Base-by-base conservation (phyloP, 2,329 filamentous ascomycete species). In the Gyromitra esculenta region DNA sequence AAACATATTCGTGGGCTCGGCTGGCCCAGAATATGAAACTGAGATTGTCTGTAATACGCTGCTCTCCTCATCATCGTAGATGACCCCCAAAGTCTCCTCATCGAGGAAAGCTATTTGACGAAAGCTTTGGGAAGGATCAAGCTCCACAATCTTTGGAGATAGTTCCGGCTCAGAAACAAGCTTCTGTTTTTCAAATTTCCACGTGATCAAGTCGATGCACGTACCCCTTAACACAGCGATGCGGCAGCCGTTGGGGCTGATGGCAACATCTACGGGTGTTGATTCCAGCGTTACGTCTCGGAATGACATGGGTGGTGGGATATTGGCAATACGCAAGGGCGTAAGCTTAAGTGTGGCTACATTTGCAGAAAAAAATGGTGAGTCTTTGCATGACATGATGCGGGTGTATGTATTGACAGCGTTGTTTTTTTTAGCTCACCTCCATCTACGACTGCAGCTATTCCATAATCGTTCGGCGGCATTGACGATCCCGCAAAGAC, bases 251-350 rank as follows among this genome's bases (percentile, higher is more conserved):
- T 87, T 87, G 13, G 86, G 86, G 64, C 89, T 91, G 79, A 97
- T 90, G 0, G 91, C 89, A 66, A 96, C 89, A 84, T 97, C 94
- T 18, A 92, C 84, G 1, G 89, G 87, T 68, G 91, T 90, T 0
- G 87, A 87, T 13, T 88, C 85, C 37, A 91, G 84, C 11, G 85
- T 81, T 18, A 97, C 81, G 73, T 96, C 92, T 79, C 91, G 91
- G 78, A 95, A 87, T 15, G 93, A 90, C 94, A 98, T 97, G 0
- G 96, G 96, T 37, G 96, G 96, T 31, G 96, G 96, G 1, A 97
- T 87, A 81, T 96, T 97, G 11, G 93, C 92, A 64, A 91, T 87
- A 78, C 92, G 88, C 79, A 99, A 87, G 0, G 96, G 93, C 0
- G 96, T 98, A 59, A 98, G 83, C 82, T 96, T 97, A 75, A 98